Evolutionary conservation across 2,329 filamentous ascomycete species (phyloP), one percentile per base, ranked within the genome.

Genomic region (Beauveria pseudobassiana): DNA sequence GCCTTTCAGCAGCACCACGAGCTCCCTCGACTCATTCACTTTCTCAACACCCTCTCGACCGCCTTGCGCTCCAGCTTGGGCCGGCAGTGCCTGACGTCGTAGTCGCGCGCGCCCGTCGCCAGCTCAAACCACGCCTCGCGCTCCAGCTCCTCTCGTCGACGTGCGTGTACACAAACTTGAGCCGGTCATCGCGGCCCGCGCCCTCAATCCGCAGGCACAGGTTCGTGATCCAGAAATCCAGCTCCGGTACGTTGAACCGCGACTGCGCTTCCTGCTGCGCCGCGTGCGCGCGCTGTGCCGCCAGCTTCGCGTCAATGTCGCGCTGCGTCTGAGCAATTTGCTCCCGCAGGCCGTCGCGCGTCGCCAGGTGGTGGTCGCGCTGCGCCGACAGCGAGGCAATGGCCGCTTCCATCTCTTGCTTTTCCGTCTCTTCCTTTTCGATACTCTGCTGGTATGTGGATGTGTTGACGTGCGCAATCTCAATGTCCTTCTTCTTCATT

Each of bases 171-270:
- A 95, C 84, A 73, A 99, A 96, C 74, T 93, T 93, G 67, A 99
- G 80, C 28, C 90, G 83, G 75, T 97, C 93, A 65, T 90, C 87
- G 70, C 85, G 84, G 1, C 91, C 93, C 0, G 90, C 90, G 1
- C 93, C 93, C 71, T 98, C 93, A 70, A 99, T 96, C 64, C 89
- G 82, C 71, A 98, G 75, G 63, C 93, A 93, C 63, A 99, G 79
- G 72, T 93, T 95, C 60, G 88, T 89, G 73, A 96, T 90, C 95
- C 95, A 99, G 72, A 98, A 98, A 67, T 93, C 90, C 51, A 99
- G 82, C 77, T 99, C 95, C 0, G 95, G 95, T 49, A 90, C 84
- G 75, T 99, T 98, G 75, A 93, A 90, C 40, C 91, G 85, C 59
- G 89, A 85, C 76, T 98, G 93, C 2, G 88, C 84, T 69, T 96